Evolutionary conservation across 2,329 filamentous ascomycete species (phyloP), one percentile per base, ranked within the genome.

Genomic region (Fusarium heterosporum): DNA sequence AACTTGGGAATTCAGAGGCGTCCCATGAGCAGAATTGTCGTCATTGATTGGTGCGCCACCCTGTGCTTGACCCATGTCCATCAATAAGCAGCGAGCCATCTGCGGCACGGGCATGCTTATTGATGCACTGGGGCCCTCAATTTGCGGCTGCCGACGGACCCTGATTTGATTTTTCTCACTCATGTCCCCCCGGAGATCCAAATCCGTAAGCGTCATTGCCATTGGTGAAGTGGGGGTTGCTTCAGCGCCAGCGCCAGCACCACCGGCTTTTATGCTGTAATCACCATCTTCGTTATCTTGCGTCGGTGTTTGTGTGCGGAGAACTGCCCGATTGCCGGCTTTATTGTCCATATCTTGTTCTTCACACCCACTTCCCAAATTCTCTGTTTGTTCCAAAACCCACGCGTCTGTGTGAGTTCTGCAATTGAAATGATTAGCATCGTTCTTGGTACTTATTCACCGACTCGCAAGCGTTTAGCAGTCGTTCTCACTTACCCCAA

Each of bases 11-110:
- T n/a, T n/a, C 14, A 36, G 16, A 9, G 32, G 36, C 48, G 61
- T 66, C 70, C 61, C 70, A 72, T 71, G 70, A 62, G 66, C 49
- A 46, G 36, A 54, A 46, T 51, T 17, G 13, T 17, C 51, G 36
- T 39, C 46, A 42, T 48, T 72, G 64, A 72, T 72, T 73, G 71
- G 71, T 51, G 71, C 69, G 70, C 70, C 58, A 72, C 66, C 47
- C 66, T 47, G 47, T 54, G 50, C 52, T 61, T 34, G 63, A 61
- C 57, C 66, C 68, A 72, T 55, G 51, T 39, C 50, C 54, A 63
- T 70, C 56, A 68, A 61, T 68, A 63, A 70, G 59, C 61, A 64
- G 59, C 38, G 59, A 64, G 61, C 52, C 60, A 52, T 64, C 51
- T 58, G 68, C 41, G 43, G 49, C 60, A 62, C 60, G 30, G 51